Percentiles rank a stretch among this genome's conserved stretches.
phyloP scores from a whole-genome alignment of 495 filamentous ascomycete species.

The Hypomontagnella submonticulosa region DNA sequence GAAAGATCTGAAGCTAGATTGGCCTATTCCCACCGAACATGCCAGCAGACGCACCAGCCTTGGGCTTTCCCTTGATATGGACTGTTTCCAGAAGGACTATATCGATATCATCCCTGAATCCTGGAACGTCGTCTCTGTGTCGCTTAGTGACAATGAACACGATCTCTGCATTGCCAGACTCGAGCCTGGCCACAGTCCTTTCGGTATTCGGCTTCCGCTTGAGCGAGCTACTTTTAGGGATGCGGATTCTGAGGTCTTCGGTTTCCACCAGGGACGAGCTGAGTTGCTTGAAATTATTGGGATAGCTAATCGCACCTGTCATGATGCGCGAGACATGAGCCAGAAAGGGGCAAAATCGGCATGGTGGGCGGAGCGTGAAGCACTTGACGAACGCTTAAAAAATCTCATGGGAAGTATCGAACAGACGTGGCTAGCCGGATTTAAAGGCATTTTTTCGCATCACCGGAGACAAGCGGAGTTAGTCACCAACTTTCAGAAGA shows the following conservation, averaged over 20 bases:
- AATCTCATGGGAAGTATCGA: conserved; percentile 87
- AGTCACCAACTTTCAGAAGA: conserved; percentile 76
- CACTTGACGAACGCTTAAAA: conserved; percentile 78
- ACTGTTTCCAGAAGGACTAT: conserved; percentile 72
- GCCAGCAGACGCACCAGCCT: conserved; percentile 49
- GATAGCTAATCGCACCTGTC: conserved; percentile 81
- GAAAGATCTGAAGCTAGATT: conserved; percentile 45
- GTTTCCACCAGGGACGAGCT: conserved; percentile 77
- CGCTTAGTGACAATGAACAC: conserved; percentile 78
- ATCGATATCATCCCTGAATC: conserved; percentile 81
- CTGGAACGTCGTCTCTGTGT: conserved; percentile 89
- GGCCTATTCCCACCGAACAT: conserved; percentile 44
- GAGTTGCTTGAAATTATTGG: conserved; percentile 87
- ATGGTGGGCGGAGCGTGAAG: conserved; percentile 90
- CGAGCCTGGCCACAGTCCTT: conserved; percentile 76
- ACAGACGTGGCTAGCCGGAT: conserved; percentile 93
- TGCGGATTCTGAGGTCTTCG: conserved; percentile 81
- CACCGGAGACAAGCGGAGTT: conserved; percentile 67
- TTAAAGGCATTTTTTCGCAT: conserved; percentile 88
- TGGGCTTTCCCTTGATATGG: conserved; percentile 58
- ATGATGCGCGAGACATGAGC: conserved; percentile 60
- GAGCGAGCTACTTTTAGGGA: conserved; percentile 83
- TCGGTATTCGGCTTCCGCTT: conserved; percentile 86
- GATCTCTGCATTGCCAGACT: conserved; percentile 88
- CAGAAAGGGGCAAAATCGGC: conserved; percentile 72